phyloP scores from a whole-genome alignment of 2,329 filamentous ascomycete species.

The Catunica adiposa region DNA sequence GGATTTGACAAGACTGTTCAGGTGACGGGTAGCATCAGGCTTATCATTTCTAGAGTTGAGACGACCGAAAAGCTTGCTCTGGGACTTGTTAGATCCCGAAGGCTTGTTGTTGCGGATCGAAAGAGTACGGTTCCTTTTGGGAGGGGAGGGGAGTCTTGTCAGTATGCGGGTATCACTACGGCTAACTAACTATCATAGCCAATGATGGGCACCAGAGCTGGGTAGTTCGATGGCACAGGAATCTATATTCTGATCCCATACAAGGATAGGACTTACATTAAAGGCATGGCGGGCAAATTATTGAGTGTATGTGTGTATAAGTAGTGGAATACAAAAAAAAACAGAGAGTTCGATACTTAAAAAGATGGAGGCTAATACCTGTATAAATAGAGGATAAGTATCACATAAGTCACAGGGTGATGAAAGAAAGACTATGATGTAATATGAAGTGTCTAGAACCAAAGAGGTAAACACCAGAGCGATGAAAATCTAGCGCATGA shows the following conservation, averaged over 20 bases:
- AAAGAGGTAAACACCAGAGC: not conserved
- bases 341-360: not conserved
- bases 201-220: no score
- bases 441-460: not conserved
- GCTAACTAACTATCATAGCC: no score
- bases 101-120: conserved; percentile 23
- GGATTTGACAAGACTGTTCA: conserved; percentile 87
- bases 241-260: no score
- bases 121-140: conserved; percentile 13
- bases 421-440: no score
- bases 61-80: conserved; percentile 72
- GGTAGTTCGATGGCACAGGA: no score
- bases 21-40: conserved; percentile 73
- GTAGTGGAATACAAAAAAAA: not conserved
- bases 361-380: not conserved
- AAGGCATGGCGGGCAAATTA: conserved; percentile 11
- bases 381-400: not conserved
- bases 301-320: not conserved
- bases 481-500: not conserved
- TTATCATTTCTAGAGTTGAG: conserved; percentile 50
- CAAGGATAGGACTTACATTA: conserved; percentile 10
- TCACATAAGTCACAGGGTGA: no score
- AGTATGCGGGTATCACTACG: no score
- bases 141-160: no score
- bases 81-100: conserved; percentile 29